Evolutionary conservation across 495 filamentous ascomycete species (phyloP), one percentile per base, ranked within the genome.

Genomic region (Usnea hakonensis): DNA sequence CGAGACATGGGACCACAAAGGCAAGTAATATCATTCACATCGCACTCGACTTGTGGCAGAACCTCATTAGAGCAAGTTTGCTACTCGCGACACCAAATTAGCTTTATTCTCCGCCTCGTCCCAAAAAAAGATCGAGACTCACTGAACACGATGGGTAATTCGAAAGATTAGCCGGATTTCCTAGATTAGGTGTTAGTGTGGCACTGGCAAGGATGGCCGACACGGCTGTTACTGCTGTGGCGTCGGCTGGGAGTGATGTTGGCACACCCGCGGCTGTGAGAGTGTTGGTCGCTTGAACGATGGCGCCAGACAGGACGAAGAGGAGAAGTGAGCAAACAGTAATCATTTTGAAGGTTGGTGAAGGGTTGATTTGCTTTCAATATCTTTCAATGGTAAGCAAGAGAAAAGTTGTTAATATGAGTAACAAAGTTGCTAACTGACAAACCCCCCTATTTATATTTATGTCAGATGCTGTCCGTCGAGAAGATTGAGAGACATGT

Each of bases 81-180:
- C 64, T 65, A 28, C 9, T 28, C 37, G n/a, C n/a, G n/a, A 30
- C 21, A 1, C 13, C 23, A 5, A 11, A 32, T 53, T 9, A 53
- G 23, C 50, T 11, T 6, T 7, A 53, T 8, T 23, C n/a, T 53
- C 33, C n/a, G 13, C 28, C 28, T 26, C n/a, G n/a, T n/a, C n/a
- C n/a, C n/a, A 17, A 9, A 17, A 53, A 11, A 26, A 26, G 28
- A 30, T 14, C 8, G 6, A 28, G 26, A 58, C 62, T 59, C 57
- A 64, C 55, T 28, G 62, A n/a, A 37, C 62, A 64, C 13, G 36
- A 3, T 33, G 62, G 62, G 41, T 64, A 64, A 33, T 19, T 48
- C 3, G n/a, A 38, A 9, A 62, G 17, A 30, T 59, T 21, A 6
- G 38, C 41, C 2, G 56, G 43, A 59, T 58, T 64, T 17, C 62